Percentiles rank a stretch among this genome's conserved stretches.
Evolutionary conservation across 352 stramenopile genomes (phyloP).

Genomic region (Globisporangium polare): DNA sequence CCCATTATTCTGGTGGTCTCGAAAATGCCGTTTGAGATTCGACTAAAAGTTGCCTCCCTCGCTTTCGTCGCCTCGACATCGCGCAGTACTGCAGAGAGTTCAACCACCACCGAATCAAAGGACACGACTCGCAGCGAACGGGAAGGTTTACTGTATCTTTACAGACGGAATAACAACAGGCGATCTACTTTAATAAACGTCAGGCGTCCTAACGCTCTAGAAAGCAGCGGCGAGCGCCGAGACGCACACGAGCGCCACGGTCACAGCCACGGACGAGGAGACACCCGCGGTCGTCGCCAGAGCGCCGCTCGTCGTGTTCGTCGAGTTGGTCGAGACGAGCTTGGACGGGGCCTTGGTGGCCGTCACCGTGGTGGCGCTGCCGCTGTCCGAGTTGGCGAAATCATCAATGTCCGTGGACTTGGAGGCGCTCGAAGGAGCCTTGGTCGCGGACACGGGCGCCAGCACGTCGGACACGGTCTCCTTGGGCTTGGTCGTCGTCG

Average conservation of each 20-base stretch:
- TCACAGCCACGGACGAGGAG: background rate
- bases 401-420: conserved; percentile 2
- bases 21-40: background rate
- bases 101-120: background rate
- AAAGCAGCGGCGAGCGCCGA: conserved; percentile 13
- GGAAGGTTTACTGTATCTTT: background rate
- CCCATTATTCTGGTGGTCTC: background rate
- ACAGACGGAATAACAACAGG: background rate
- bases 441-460: conserved; percentile 1
- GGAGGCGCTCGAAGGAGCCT: background rate
- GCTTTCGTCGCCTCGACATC: background rate
- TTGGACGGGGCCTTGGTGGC: background rate
- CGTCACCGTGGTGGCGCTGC: background rate
- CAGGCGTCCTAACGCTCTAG: no score
- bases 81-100: no score
- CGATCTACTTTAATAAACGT: background rate
- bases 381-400: background rate
- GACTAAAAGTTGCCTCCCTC: background rate
- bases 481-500: conserved; percentile 4
- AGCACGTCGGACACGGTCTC: conserved; percentile 3
- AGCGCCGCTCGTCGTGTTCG: conserved; percentile 1
- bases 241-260: conserved; percentile 1
- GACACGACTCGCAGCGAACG: background rate
- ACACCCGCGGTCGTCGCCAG: background rate
- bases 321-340: background rate